A percentile compares a stretch with the other conserved stretches of the same genome.
phyloP scores from a whole-genome alignment of 73 alveolate genomes.

The Paramecium sonneborni region DNA sequence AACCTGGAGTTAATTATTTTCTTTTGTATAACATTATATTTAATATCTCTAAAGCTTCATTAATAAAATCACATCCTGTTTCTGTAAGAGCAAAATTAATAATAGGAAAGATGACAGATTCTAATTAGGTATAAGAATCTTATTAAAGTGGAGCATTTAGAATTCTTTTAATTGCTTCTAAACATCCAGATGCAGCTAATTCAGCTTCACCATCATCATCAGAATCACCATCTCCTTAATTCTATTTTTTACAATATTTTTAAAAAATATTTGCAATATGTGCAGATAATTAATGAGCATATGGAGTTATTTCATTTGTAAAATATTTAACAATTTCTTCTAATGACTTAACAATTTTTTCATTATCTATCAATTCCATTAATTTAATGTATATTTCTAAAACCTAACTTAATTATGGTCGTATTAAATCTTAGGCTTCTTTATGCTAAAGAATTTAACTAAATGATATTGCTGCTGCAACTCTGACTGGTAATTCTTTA shows the following conservation, averaged over 20 bases:
- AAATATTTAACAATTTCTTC: conserved; percentile 84
- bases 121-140: conserved; percentile 51
- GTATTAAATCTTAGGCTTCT: conserved; percentile 69
- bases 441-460: conserved; percentile 70
- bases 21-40: conserved; percentile 40
- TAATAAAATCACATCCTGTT: conserved; percentile 82
- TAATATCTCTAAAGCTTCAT: conserved; percentile 67
- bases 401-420: conserved; percentile 74
- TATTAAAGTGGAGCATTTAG: conserved; percentile 67
- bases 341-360: conserved; percentile 83
- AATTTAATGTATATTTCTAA: conserved; percentile 76
- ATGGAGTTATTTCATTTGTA: conserved; percentile 84
- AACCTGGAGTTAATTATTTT: conserved; percentile 61
- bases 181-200: conserved; percentile 83
- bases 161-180: conserved; percentile 80
- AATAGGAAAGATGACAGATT: conserved; percentile 69
- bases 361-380: conserved; percentile 86
- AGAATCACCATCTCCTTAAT: conserved; percentile 79
- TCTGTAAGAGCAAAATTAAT: conserved; percentile 78
- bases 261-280: conserved; percentile 71
- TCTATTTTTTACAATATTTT: conserved; percentile 68
- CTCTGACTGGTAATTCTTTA: conserved; percentile 82
- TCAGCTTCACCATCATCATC: conserved; percentile 70
- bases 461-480: conserved; percentile 78
- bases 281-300: conserved; percentile 78